Base-by-base conservation (phyloP, 331 rosid species). In the Prunus yedoensis region DNA sequence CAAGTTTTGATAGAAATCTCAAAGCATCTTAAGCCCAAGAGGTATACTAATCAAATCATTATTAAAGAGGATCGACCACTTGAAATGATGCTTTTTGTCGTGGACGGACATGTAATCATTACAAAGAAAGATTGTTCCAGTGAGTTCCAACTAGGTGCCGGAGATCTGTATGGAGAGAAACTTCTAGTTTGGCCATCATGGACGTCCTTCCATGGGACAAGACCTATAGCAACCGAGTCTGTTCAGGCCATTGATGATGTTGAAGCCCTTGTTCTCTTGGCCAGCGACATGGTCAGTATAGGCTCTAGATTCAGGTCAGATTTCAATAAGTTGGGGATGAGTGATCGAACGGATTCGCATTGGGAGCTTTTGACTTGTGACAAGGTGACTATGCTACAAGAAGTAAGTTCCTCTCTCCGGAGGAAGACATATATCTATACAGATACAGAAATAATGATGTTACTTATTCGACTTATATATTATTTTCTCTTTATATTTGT, bases 221-320 rank as follows among this genome's bases (percentile, higher is more conserved):
- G 87, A 17, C 20, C 45, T 5, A 5, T 32, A 2, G 83, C 85
- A 70, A 50, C 82, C 7, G 76, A 70, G 47, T 71, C 89, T 0
- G 79, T 59, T 3, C 27, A 38, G 32, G 73, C 77, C 8, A 80
- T 8, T 32, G 47, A 45, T 32, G 68, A 80, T 62, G 87, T 80
- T 5, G 87, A 83, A 75, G 87, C 81, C 57, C 83, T 83, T 71
- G 81, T 76, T 28, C 65, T 86, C 0, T 77, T 28, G 27, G 79
- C 79, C 1, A 68, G 67, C 38, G 87, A 86, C 70, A 28, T 83
- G 72, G 68, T 50, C 73, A 20, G 20, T 74, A 56, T 80, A 3
- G 75, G 78, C 15, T 80, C 79, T 18, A 78, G 14, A 13, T 47
- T 47, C 51, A 47, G 16, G 38, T 32, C 38, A 32, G 38, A 32